A percentile compares a stretch with the other conserved stretches of the same genome.
phyloP scores from a whole-genome alignment of 768 basidiomycete genomes.

The Tricholoma bakamatsutake region DNA sequence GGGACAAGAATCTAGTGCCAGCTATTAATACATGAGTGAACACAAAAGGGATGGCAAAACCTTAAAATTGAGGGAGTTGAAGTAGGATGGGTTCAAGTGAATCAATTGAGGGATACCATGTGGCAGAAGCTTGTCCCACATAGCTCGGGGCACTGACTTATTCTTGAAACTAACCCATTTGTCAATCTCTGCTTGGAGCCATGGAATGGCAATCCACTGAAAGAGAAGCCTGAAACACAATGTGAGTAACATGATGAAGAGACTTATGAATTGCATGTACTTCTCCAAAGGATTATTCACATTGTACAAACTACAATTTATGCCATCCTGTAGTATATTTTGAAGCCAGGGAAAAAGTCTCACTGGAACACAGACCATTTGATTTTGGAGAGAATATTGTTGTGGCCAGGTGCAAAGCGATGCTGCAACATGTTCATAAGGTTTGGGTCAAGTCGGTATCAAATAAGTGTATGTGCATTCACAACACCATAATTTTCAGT shows the following conservation, averaged over 20 bases:
- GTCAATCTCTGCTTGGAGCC: slow-evolving; percentile 31
- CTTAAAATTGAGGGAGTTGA: neutral
- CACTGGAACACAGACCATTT: slow-evolving; percentile 29
- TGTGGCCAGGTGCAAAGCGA: slow-evolving; percentile 26
- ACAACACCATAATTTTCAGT: too few relatives aligned
- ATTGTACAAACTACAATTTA: slow-evolving; percentile 24
- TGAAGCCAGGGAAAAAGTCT: slow-evolving; percentile 31
- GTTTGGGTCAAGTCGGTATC: neutral
- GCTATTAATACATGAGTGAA: too few relatives aligned
- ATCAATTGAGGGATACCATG: slow-evolving; percentile 26
- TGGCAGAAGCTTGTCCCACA: slow-evolving; percentile 29
- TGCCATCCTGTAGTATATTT: slow-evolving; percentile 28
- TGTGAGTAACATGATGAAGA: neutral
- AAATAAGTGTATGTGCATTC: slow-evolving; percentile 14
- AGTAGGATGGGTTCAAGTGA: slow-evolving; percentile 17
- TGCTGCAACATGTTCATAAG: slow-evolving; percentile 24
- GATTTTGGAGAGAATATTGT: too few relatives aligned
- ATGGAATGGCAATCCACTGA: slow-evolving; percentile 31
- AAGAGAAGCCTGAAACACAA: slow-evolving; percentile 21
- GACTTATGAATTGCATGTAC: too few relatives aligned
- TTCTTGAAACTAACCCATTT: too few relatives aligned
- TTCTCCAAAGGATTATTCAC: neutral
- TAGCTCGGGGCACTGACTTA: slow-evolving; percentile 10
- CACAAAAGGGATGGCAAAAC: too few relatives aligned
- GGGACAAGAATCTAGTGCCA: neutral